phyloP scores from a whole-genome alignment of 441 rosid genomes.

The Adansonia madagascariensis region DNA sequence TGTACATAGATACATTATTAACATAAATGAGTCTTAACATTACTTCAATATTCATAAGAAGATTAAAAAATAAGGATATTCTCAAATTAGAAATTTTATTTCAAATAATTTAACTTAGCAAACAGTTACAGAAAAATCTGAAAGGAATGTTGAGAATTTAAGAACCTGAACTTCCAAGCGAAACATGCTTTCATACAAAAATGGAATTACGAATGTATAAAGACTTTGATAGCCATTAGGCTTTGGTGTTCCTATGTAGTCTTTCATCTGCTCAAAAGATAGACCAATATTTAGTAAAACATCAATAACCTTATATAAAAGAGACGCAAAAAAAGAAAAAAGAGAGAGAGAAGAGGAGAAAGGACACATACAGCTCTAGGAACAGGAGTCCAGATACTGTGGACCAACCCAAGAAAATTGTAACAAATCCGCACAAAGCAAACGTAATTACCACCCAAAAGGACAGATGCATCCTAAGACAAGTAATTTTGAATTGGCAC shows the following conservation, averaged over 20 bases:
- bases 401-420: constrained; percentile 91
- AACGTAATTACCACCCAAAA: constrained; percentile 1
- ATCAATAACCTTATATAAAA: constrained; percentile 10
- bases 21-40: constrained; percentile 6
- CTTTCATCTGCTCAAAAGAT: constrained; percentile 72
- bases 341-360: constrained; percentile 14
- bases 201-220: constrained; percentile 91
- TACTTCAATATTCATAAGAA: not conserved
- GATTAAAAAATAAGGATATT: constrained; percentile 3
- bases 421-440: constrained; percentile 80
- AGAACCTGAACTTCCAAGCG: constrained; percentile 93
- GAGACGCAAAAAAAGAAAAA: constrained; percentile 23
- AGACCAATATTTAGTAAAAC: constrained; percentile 23
- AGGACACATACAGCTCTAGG: constrained; percentile 76
- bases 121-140: not conserved
- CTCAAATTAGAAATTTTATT: not conserved
- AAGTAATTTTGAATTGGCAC: constrained; percentile 26
- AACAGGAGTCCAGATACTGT: constrained; percentile 93
- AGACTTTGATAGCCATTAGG: constrained; percentile 99
- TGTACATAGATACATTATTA: constrained; percentile 1
- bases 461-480: constrained; percentile 15
- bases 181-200: constrained; percentile 95
- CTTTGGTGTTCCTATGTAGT: constrained; percentile 98
- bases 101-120: constrained; percentile 13
- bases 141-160: constrained; percentile 20